A percentile compares a stretch with the other conserved stretches of the same genome.
Conservation (phyloP, 192 early-diverging fungal genomes). For the Coemansia sp. region DNA sequence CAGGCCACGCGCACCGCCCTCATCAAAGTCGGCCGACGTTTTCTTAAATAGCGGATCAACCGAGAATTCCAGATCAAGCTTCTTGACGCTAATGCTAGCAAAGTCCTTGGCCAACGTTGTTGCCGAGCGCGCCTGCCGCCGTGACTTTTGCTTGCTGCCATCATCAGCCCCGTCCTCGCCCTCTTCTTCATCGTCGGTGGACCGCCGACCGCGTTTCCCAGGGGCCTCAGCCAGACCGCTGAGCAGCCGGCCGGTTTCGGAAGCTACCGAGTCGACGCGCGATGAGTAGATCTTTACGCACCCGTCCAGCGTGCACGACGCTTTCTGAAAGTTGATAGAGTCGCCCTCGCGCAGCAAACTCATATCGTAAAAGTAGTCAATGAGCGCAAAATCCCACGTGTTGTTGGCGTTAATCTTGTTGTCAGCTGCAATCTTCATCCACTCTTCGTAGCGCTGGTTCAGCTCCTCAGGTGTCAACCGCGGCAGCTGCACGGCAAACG, state of each 20-base stretch:
- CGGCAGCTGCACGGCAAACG: slow-evolving; percentile 52
- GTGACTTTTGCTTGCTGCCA: slow-evolving; percentile 25
- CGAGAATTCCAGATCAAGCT: slow-evolving; percentile 87
- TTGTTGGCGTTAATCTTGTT: slow-evolving; percentile 94
- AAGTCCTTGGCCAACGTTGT: slow-evolving; percentile 84
- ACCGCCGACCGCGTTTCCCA: slow-evolving; percentile 48
- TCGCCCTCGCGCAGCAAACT: slow-evolving; percentile 88
- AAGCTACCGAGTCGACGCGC: slow-evolving; percentile 94
- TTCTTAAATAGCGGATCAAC: slow-evolving; percentile 97
- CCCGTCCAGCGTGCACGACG: slow-evolving; percentile 94
- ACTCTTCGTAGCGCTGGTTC: slow-evolving; percentile 80
- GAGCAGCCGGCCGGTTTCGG: slow-evolving; percentile 87
- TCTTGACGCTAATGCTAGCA: slow-evolving; percentile 73
- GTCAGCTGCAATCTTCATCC: slow-evolving; percentile 97
- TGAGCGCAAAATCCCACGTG: slow-evolving; percentile 96
- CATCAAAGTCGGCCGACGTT: slow-evolving; percentile 97
- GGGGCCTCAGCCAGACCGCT: slow-evolving; percentile 79
- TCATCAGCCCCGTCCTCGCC: slow-evolving; percentile 56
- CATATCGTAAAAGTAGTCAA: slow-evolving; percentile 98
- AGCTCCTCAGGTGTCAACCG: slow-evolving; percentile 58
- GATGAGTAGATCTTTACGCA: slow-evolving; percentile 97
- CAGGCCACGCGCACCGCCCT: slow-evolving; percentile 90
- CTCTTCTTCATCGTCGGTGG: slow-evolving; percentile 40
- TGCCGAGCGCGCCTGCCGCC: slow-evolving; percentile 50
- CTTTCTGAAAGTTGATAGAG: slow-evolving; percentile 98